Conservation (phyloP, 1,284 basidiomycete species). For the Stereum hirsutum region DNA sequence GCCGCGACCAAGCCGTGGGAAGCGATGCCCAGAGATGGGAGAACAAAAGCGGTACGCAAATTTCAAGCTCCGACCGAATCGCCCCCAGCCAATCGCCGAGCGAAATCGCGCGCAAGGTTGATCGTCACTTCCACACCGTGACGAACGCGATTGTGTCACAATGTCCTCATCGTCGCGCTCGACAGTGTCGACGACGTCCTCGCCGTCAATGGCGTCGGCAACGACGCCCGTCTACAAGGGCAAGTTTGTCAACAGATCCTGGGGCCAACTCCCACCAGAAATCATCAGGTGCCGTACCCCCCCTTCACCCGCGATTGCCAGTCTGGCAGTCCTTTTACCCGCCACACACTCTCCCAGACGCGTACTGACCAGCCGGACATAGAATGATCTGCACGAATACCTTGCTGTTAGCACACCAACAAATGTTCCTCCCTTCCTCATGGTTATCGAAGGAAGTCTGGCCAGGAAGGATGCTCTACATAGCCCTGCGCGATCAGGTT, state of each 20-base stretch:
- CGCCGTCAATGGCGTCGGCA: conserved; percentile 15
- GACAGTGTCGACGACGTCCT: conserved; percentile 15
- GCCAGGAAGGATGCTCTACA: conserved; percentile 50
- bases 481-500: conserved; percentile 39
- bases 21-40: too few species aligned
- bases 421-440: conserved; percentile 38
- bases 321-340: too few species aligned
- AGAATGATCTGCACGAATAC: conserved; percentile 57
- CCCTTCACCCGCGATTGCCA: too few species aligned
- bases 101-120: too few species aligned
- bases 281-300: conserved; percentile 44
- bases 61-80: too few species aligned
- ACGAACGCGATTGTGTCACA: too few species aligned
- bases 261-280: conserved; percentile 62
- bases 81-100: background rate
- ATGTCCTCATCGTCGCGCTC: conserved; percentile 5
- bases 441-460: conserved; percentile 51
- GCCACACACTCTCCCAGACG: conserved; percentile 8
- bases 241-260: conserved; percentile 54
- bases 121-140: too few species aligned
- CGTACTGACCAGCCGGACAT: conserved; percentile 14
- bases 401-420: conserved; percentile 37
- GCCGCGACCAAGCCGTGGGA: too few species aligned
- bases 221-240: conserved; percentile 42
- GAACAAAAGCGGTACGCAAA: too few species aligned